phyloP scores from a whole-genome alignment of 2,329 filamentous ascomycete species.

The Aspergillus sp. region DNA sequence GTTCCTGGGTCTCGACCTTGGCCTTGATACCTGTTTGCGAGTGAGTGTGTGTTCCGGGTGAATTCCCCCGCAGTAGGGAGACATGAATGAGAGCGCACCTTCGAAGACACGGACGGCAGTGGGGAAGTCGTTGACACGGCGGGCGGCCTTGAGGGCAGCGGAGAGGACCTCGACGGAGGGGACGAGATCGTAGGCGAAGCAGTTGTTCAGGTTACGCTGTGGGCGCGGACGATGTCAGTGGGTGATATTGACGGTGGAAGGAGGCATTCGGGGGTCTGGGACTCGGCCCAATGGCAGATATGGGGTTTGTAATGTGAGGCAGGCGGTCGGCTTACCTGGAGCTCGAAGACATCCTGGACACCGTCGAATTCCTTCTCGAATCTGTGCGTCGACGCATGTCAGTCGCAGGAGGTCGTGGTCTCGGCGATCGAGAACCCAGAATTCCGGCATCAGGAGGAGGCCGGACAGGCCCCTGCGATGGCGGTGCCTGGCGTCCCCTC shows the following conservation, averaged over 20 bases:
- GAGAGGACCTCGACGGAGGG: slow-evolving; percentile 87
- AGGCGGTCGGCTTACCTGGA: slow-evolving; percentile 69
- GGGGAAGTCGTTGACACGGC: slow-evolving; percentile 97
- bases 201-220: slow-evolving; percentile 96
- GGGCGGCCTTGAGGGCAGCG: slow-evolving; percentile 88
- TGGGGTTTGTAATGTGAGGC: slow-evolving; percentile 14
- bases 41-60: slow-evolving; percentile 3
- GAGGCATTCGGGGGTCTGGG: neutral
- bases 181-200: slow-evolving; percentile 99
- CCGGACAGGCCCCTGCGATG: slow-evolving; percentile 10
- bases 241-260: neutral
- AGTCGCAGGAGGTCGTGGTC: slow-evolving; percentile 15
- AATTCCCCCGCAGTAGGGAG: neutral
- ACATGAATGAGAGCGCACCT: slow-evolving; percentile 59
- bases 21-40: slow-evolving; percentile 78
- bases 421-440: slow-evolving; percentile 2
- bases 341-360: slow-evolving; percentile 99
- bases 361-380: slow-evolving; percentile 99
- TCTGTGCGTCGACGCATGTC: slow-evolving; percentile 56
- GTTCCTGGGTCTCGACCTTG: slow-evolving; percentile 97
- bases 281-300: slow-evolving; percentile 14
- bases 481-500: slow-evolving; percentile 7
- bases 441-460: slow-evolving; percentile 9
- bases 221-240: slow-evolving; percentile 12
- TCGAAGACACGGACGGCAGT: slow-evolving; percentile 98